These are phyloP conservation scores for Pilasporangium apinafurcum DNA, from an alignment of 352 stramenopile genomes.

Conservation along the genomic window DNA sequence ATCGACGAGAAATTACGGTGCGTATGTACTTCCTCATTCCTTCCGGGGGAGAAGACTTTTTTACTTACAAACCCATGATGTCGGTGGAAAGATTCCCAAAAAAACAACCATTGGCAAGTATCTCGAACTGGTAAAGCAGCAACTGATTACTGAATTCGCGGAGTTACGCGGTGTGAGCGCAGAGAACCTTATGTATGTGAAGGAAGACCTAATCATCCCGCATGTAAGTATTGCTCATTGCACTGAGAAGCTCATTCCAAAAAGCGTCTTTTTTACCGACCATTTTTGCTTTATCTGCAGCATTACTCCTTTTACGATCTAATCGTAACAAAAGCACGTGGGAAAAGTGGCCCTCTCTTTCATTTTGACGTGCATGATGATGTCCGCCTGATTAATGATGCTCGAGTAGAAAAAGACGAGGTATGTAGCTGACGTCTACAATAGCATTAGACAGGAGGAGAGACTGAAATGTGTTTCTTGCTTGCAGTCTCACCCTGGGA, in stretches of 20 bases:
- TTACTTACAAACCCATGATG: background rate
- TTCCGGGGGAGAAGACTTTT: too few relatives aligned
- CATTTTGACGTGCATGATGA: slow-evolving; percentile 97
- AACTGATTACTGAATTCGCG: slow-evolving; percentile 91
- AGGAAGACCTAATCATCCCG: slow-evolving; percentile 99
- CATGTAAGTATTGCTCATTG: slow-evolving; percentile 55
- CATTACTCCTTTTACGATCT: slow-evolving; percentile 99
- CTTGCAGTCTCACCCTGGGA: slow-evolving; percentile 91
- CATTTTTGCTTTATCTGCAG: slow-evolving; percentile 33
- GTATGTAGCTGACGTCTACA: too few relatives aligned
- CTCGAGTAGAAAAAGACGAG: slow-evolving; percentile 96
- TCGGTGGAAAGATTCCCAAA: slow-evolving; percentile 67
- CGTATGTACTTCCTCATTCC: background rate
- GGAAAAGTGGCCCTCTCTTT: slow-evolving; percentile 97
- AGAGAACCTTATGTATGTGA: slow-evolving; percentile 97
- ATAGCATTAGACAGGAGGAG: too few relatives aligned
- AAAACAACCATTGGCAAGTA: slow-evolving; percentile 89
- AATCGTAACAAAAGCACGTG: slow-evolving; percentile 96
- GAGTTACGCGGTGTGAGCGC: slow-evolving; percentile 87
- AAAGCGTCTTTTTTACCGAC: too few relatives aligned
- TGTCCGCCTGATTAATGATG: slow-evolving; percentile 88
- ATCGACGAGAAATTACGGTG: slow-evolving; percentile 90
- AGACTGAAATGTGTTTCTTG: slow-evolving; percentile 1
- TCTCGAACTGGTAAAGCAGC: slow-evolving; percentile 81
- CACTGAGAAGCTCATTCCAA: too few relatives aligned